phyloP scores from a whole-genome alignment of 352 stramenopile species.

The Pythium pyrilobum region DNA sequence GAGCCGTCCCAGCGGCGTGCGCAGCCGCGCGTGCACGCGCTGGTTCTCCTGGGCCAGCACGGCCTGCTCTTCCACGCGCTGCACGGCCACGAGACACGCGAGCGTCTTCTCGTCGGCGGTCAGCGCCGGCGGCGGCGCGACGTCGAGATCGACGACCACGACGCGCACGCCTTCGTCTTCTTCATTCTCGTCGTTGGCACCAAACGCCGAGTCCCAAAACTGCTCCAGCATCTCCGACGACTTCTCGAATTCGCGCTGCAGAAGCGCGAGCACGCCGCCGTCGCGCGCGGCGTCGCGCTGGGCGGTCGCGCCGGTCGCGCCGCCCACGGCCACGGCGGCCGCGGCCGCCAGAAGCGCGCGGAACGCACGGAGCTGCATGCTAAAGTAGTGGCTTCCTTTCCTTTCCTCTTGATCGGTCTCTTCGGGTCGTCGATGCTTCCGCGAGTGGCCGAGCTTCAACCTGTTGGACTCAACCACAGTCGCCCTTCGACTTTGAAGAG shows the following conservation, averaged over 20 bases:
- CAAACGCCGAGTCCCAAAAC: slow-evolving; percentile 25
- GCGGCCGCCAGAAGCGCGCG: slow-evolving; percentile 1
- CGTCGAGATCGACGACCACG: background rate
- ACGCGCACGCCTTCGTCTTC: slow-evolving; percentile 2
- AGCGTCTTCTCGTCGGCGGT: slow-evolving; percentile 20
- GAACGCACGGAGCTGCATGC: slow-evolving; percentile 13
- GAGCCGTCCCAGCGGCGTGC: slow-evolving; percentile 31
- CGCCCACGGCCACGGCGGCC: background rate
- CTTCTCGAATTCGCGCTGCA: slow-evolving; percentile 34
- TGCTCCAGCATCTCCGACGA: slow-evolving; percentile 36
- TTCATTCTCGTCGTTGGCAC: background rate
- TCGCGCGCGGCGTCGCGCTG: slow-evolving; percentile 1
- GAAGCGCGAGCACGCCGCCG: slow-evolving; percentile 19
- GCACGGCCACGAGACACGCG: slow-evolving; percentile 44
- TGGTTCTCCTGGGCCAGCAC: slow-evolving; percentile 24
- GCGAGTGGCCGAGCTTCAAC: slow-evolving; percentile 10
- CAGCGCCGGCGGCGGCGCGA: background rate
- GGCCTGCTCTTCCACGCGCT: slow-evolving; percentile 40
- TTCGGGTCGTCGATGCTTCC: background rate
- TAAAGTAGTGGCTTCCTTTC: background rate
- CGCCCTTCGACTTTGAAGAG: slow-evolving; percentile 7
- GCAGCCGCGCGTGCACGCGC: slow-evolving; percentile 29
- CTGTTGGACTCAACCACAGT: background rate
- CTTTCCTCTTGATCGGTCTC: background rate
- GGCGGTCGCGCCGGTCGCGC: background rate